phyloP scores from a whole-genome alignment of 306 rosid genomes.

The Begonia masoniana region DNA sequence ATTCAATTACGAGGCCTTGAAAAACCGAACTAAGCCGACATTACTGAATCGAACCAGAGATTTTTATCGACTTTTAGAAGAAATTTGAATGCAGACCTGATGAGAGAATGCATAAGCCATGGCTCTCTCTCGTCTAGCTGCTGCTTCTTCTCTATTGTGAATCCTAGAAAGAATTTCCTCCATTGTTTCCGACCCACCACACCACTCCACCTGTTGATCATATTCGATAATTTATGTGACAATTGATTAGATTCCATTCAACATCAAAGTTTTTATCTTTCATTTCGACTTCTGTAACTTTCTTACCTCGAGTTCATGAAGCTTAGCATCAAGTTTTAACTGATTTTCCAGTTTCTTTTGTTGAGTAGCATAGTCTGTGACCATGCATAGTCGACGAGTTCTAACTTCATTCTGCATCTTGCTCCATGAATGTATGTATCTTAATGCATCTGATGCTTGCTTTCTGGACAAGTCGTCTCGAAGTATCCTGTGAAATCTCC shows the following conservation, averaged over 20 bases:
- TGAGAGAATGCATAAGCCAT: slow-evolving; percentile 85
- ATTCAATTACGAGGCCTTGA: too few species aligned
- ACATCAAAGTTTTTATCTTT: too few species aligned
- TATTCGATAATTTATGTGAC: not conserved
- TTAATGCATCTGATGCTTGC: slow-evolving; percentile 32
- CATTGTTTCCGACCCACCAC: slow-evolving; percentile 67
- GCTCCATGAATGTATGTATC: slow-evolving; percentile 62
- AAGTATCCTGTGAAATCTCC: slow-evolving; percentile 27
- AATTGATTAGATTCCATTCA: too few species aligned
- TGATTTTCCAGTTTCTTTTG: slow-evolving; percentile 51
- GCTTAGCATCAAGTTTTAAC: slow-evolving; percentile 55
- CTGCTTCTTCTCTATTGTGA: slow-evolving; percentile 67
- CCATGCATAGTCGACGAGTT: slow-evolving; percentile 55
- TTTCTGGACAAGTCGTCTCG: slow-evolving; percentile 23
- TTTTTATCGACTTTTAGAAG: too few species aligned
- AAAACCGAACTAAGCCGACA: too few species aligned
- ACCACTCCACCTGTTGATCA: slow-evolving; percentile 52
- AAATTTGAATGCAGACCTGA: slow-evolving; percentile 30
- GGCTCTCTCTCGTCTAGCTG: slow-evolving; percentile 54
- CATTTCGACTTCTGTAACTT: too few species aligned
- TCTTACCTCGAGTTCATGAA: slow-evolving; percentile 63
- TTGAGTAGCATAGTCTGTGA: slow-evolving; percentile 37
- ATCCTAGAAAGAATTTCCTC: slow-evolving; percentile 60
- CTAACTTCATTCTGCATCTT: slow-evolving; percentile 30
- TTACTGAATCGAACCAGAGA: too few species aligned